Percentiles rank a stretch among this genome's conserved stretches.
phyloP scores from a whole-genome alignment of 768 basidiomycete species.

The Candolleomyces eurysporus region DNA sequence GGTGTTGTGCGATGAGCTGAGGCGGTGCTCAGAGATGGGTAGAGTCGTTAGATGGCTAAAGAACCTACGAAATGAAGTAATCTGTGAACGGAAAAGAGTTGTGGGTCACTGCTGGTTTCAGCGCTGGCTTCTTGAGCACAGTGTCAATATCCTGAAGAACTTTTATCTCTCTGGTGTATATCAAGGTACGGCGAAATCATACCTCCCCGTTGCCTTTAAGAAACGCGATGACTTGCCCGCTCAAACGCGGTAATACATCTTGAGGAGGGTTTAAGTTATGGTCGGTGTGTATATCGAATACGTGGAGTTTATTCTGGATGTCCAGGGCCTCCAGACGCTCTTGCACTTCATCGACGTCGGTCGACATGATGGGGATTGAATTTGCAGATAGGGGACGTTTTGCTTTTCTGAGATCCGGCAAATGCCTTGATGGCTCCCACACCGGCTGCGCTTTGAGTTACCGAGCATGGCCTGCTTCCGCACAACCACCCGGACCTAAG shows the following conservation, averaged over 20 bases:
- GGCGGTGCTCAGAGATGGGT: slow-evolving; percentile 6
- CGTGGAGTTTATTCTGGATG: slow-evolving; percentile 8
- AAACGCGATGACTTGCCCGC: slow-evolving; percentile 35
- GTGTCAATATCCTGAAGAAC: slow-evolving; percentile 28
- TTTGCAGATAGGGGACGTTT: background rate
- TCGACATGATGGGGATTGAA: background rate
- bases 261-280: slow-evolving; percentile 28
- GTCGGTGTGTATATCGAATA: slow-evolving; percentile 31
- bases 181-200: background rate
- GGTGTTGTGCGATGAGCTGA: slow-evolving; percentile 65
- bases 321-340: slow-evolving; percentile 2
- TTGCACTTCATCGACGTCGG: slow-evolving; percentile 1
- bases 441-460: too few relatives aligned
- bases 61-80: slow-evolving; percentile 58
- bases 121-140: slow-evolving; percentile 35
- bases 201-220: slow-evolving; percentile 32
- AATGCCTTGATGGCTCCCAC: too few relatives aligned
- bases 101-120: slow-evolving; percentile 36
- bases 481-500: too few relatives aligned
- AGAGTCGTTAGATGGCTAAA: background rate
- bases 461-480: too few relatives aligned
- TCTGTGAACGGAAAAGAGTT: slow-evolving; percentile 43
- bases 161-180: background rate
- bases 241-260: slow-evolving; percentile 28
- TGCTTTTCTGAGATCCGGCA: too few relatives aligned